A percentile compares a stretch with the other conserved stretches of the same genome.
phyloP scores from a whole-genome alignment of 2,329 filamentous ascomycete species.

The Emergomyces africanus region DNA sequence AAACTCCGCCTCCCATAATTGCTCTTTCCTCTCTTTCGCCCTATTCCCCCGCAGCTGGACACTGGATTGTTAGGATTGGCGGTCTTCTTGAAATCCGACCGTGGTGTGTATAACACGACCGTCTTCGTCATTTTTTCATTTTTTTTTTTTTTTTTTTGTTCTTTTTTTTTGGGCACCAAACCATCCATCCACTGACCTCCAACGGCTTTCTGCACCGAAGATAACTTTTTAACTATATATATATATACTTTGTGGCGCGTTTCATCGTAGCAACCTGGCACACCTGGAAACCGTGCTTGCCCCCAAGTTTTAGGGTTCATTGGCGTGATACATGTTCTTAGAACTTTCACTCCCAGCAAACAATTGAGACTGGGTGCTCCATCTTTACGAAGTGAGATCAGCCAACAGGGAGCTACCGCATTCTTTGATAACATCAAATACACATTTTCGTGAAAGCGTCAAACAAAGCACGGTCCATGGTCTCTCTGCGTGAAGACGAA shows the following conservation, averaged over 20 bases:
- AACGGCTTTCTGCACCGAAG: too few species aligned
- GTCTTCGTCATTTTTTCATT: constrained; percentile 7
- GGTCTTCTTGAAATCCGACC: constrained; percentile 7
- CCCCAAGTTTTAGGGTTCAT: background rate
- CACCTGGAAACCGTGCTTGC: background rate
- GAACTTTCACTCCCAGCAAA: background rate
- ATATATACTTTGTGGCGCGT: background rate
- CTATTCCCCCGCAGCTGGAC: background rate
- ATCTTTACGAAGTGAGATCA: background rate
- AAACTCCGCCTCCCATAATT: background rate
- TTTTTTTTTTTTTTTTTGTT: constrained; percentile 3
- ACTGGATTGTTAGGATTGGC: constrained; percentile 2
- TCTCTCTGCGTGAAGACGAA: too few species aligned
- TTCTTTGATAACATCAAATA: background rate
- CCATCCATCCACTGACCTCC: background rate
- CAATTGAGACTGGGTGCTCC: background rate
- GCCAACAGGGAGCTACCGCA: background rate
- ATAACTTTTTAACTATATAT: too few species aligned
- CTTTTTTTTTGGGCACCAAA: too few species aligned
- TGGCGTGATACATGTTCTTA: background rate
- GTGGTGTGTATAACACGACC: constrained; percentile 5
- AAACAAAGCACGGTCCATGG: too few species aligned
- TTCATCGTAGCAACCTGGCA: background rate
- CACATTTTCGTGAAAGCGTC: background rate
- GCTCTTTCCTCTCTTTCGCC: background rate